A percentile compares a stretch with the other conserved stretches of the same genome.
Conservation (phyloP, 257 asterid genomes). For the Ocimum tenuiflorum region DNA sequence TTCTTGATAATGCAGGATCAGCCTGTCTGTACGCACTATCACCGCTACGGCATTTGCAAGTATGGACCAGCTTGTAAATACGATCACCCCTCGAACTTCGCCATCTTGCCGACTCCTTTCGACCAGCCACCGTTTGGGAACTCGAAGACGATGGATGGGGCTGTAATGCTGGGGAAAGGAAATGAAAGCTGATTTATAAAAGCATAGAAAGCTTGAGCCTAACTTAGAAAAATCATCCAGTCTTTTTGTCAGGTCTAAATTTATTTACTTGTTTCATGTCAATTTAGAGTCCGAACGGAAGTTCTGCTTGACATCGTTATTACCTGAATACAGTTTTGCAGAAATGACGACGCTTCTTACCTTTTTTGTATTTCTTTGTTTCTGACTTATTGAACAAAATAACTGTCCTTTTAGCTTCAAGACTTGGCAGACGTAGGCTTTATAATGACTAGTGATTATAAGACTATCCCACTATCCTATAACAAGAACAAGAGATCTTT, state of each 20-base stretch:
- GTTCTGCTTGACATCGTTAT: slow-evolving; percentile 17
- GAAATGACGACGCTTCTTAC: not conserved
- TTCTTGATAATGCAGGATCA: slow-evolving; percentile 49
- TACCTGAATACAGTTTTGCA: slow-evolving; percentile 13
- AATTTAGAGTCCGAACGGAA: slow-evolving; percentile 13
- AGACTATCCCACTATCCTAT: too few relatives aligned
- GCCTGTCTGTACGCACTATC: slow-evolving; percentile 66
- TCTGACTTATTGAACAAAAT: not conserved
- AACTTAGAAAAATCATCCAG: slow-evolving; percentile 9
- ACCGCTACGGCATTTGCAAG: slow-evolving; percentile 87
- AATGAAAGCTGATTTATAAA: slow-evolving; percentile 33
- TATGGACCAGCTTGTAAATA: slow-evolving; percentile 81
- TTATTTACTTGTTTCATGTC: not conserved
- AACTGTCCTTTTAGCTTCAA: not conserved
- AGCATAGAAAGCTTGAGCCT: slow-evolving; percentile 15
- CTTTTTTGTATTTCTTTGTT: not conserved
- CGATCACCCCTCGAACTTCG: slow-evolving; percentile 65
- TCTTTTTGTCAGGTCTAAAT: not conserved
- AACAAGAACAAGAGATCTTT: too few relatives aligned
- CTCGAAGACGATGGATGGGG: slow-evolving; percentile 25
- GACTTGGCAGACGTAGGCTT: too few relatives aligned
- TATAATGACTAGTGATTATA: too few relatives aligned
- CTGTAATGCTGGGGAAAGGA: slow-evolving; percentile 30
- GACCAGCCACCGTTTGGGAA: slow-evolving; percentile 28
- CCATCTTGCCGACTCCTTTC: slow-evolving; percentile 22